Percentiles rank a stretch among this genome's conserved stretches.
Conservation (phyloP, 192 early-diverging fungal genomes). For the Backusella morwellensis region DNA sequence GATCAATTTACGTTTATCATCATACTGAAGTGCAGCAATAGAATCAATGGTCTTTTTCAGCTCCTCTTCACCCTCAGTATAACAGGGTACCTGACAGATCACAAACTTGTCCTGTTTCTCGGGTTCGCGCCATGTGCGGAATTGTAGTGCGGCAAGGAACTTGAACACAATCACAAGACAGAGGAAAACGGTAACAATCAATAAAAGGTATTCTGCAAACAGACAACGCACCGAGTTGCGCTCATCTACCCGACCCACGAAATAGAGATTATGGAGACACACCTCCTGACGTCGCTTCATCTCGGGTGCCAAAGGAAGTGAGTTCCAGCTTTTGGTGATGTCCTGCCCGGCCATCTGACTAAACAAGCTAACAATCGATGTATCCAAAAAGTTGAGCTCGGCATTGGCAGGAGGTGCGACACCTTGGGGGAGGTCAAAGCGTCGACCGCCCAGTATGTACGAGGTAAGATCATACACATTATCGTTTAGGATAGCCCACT, state of each 20-base stretch:
- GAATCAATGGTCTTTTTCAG: constrained; percentile 72
- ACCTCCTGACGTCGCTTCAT: constrained; percentile 51
- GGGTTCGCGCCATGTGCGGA: constrained; percentile 58
- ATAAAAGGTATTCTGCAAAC: constrained; percentile 82
- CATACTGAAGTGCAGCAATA: constrained; percentile 64
- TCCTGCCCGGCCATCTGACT: constrained; percentile 59
- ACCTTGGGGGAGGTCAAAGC: constrained; percentile 38
- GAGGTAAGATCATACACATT: constrained; percentile 73
- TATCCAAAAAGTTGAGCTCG: constrained; percentile 58
- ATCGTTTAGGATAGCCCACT: constrained; percentile 64
- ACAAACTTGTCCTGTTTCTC: constrained; percentile 72
- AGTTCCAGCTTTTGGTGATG: constrained; percentile 59
- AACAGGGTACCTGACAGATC: constrained; percentile 78
- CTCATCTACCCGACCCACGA: constrained; percentile 81
- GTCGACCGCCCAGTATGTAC: constrained; percentile 59
- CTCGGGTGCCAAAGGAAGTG: constrained; percentile 44
- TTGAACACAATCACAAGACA: constrained; percentile 81
- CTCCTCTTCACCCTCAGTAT: constrained; percentile 78
- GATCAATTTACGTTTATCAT: constrained; percentile 78
- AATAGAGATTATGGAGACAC: constrained; percentile 84
- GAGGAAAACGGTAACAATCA: constrained; percentile 76
- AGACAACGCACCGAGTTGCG: constrained; percentile 77
- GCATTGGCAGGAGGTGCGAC: constrained; percentile 35
- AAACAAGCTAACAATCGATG: constrained; percentile 60
- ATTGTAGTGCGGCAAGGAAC: constrained; percentile 70